Evolutionary conservation across 169 alveolate species (phyloP).

Genomic region (Perkinsus marinus): DNA sequence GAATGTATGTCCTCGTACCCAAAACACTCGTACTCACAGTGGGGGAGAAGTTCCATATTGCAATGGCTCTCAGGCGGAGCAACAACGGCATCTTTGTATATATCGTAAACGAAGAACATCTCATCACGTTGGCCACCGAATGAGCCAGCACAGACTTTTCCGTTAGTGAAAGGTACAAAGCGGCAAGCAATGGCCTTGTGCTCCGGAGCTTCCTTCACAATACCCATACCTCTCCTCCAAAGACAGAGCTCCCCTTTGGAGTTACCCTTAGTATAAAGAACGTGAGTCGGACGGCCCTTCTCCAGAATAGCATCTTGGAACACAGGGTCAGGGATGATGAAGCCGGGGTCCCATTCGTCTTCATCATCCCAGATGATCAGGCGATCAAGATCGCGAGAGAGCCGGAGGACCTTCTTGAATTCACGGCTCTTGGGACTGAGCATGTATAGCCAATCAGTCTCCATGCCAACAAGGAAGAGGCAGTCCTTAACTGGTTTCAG

Average conservation of each 20-base stretch:
- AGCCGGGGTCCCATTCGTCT: background rate
- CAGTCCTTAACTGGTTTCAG: background rate
- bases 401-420: background rate
- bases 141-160: background rate
- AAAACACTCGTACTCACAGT: background rate
- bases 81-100: background rate
- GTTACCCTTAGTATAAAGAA: background rate
- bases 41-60: background rate
- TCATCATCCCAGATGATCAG: background rate
- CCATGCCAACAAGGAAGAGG: background rate
- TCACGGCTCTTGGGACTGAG: background rate
- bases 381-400: background rate
- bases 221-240: background rate
- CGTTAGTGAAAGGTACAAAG: background rate
- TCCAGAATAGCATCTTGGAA: background rate
- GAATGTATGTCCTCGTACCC: background rate
- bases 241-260: background rate
- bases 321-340: background rate
- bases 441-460: background rate
- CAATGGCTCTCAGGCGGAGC: background rate
- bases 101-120: background rate
- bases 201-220: background rate
- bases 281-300: background rate
- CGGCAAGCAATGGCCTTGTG: background rate
- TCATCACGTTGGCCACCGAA: background rate